Conservation (phyloP, 2,329 filamentous ascomycete species). For the Hyphodiscus sp. region DNA sequence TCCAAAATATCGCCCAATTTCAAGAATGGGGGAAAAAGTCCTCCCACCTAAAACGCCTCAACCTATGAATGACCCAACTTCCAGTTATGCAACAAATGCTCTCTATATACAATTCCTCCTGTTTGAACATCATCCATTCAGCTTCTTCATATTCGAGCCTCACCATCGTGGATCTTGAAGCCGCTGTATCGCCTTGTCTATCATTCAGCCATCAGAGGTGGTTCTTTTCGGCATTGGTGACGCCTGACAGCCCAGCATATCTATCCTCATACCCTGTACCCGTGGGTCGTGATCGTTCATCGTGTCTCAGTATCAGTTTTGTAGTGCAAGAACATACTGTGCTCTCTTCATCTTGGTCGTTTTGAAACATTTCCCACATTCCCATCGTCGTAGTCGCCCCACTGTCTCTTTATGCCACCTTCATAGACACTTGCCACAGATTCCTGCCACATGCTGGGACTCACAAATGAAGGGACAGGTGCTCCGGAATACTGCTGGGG, state of each 20-base stretch:
- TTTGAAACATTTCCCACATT: constrained; percentile 20
- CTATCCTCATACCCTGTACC: not conserved
- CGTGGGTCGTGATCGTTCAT: too few relatives aligned
- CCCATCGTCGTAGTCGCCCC: constrained; percentile 39
- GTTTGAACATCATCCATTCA: not conserved
- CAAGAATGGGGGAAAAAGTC: not conserved
- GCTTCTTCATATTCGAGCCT: not conserved
- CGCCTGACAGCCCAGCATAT: not conserved
- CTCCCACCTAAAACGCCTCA: not conserved
- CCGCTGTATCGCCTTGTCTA: not conserved
- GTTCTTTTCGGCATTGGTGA: not conserved
- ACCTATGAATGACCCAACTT: not conserved
- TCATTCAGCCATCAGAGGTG: not conserved
- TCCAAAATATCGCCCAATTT: not conserved
- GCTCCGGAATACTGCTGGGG: constrained; percentile 47
- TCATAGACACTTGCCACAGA: constrained; percentile 64
- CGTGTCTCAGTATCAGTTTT: too few relatives aligned
- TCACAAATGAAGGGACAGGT: constrained; percentile 54
- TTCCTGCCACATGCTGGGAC: constrained; percentile 68
- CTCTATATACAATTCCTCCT: not conserved
- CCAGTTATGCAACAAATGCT: not conserved
- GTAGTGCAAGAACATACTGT: too few relatives aligned
- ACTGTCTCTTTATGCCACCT: constrained; percentile 54
- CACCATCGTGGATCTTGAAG: not conserved
- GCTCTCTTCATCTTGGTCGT: constrained; percentile 17